Percentiles rank a stretch among this genome's conserved stretches.
phyloP scores from a whole-genome alignment of 331 rosid genomes.

The Dryas integrifolia region DNA sequence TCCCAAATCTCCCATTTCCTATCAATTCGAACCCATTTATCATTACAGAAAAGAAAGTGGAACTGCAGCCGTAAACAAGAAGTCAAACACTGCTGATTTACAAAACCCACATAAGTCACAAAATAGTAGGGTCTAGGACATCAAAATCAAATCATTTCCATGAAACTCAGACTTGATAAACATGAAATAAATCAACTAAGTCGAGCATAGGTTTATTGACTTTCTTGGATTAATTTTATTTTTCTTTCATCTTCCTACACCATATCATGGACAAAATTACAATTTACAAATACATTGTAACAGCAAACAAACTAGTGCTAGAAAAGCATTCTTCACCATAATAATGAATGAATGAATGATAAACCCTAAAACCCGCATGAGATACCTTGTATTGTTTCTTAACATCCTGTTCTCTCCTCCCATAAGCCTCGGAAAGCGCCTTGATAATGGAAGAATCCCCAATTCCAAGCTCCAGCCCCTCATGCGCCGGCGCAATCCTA shows the following conservation, averaged over 20 bases:
- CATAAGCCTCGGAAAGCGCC: conserved; percentile 84
- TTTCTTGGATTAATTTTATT: background rate
- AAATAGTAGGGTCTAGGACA: background rate
- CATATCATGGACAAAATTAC: background rate
- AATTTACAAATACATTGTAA: background rate
- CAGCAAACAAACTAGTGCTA: background rate
- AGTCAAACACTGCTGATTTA: background rate
- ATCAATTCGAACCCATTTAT: conserved; percentile 25
- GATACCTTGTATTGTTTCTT: conserved; percentile 67
- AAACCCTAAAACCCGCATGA: background rate
- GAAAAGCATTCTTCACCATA: background rate
- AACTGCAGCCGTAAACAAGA: background rate
- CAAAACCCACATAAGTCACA: background rate
- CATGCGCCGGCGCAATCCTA: conserved; percentile 73
- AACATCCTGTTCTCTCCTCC: conserved; percentile 60
- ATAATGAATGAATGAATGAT: no score
- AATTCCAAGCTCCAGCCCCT: conserved; percentile 76
- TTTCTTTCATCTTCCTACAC: background rate
- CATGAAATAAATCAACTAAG: conserved; percentile 3
- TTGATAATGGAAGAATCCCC: conserved; percentile 81
- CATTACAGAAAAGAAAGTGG: background rate
- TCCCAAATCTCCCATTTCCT: conserved; percentile 86
- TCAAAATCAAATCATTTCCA: background rate
- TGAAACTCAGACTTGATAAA: background rate
- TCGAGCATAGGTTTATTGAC: background rate